phyloP scores from a whole-genome alignment of 331 rosid species.

The Cydonia oblonga region DNA sequence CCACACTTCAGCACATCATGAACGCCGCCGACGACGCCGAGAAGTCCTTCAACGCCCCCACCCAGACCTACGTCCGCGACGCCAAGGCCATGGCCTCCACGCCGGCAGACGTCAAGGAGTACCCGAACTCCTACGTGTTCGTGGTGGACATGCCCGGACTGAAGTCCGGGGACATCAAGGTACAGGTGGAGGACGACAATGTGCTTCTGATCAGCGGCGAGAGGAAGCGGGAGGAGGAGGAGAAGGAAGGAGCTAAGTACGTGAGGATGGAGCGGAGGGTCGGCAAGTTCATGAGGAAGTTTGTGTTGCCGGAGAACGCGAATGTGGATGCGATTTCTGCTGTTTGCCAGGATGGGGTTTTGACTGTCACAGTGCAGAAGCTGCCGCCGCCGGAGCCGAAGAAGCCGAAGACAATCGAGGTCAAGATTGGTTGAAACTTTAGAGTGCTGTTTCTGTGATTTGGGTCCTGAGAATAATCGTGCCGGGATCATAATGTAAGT shows the following conservation, averaged over 20 bases:
- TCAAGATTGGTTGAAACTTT: constrained; percentile 37
- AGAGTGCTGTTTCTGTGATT: too few relatives aligned
- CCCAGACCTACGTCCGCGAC: constrained; percentile 30
- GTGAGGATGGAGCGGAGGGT: constrained; percentile 78
- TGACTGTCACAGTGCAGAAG: constrained; percentile 60
- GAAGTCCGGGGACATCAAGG: constrained; percentile 28
- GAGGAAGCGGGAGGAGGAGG: constrained; percentile 71
- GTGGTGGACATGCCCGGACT: constrained; percentile 46
- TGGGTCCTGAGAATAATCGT: background rate
- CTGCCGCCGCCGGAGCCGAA: constrained; percentile 88
- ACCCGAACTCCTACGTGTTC: constrained; percentile 27
- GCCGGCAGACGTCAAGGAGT: constrained; percentile 35
- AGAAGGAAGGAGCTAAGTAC: constrained; percentile 57
- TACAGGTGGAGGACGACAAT: constrained; percentile 36
- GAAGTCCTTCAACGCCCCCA: constrained; percentile 24
- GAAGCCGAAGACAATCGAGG: constrained; percentile 66
- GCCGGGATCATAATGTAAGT: background rate
- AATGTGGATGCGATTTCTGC: constrained; percentile 52
- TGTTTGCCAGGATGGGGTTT: constrained; percentile 64
- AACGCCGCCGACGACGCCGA: constrained; percentile 19
- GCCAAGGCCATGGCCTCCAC: constrained; percentile 46
- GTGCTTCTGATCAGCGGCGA: constrained; percentile 38
- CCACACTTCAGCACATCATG: constrained; percentile 11
- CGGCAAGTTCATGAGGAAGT: constrained; percentile 71
- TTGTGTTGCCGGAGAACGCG: constrained; percentile 70